Base-by-base conservation (phyloP, 768 basidiomycete species). In the Exsudoporus frostii region DNA sequence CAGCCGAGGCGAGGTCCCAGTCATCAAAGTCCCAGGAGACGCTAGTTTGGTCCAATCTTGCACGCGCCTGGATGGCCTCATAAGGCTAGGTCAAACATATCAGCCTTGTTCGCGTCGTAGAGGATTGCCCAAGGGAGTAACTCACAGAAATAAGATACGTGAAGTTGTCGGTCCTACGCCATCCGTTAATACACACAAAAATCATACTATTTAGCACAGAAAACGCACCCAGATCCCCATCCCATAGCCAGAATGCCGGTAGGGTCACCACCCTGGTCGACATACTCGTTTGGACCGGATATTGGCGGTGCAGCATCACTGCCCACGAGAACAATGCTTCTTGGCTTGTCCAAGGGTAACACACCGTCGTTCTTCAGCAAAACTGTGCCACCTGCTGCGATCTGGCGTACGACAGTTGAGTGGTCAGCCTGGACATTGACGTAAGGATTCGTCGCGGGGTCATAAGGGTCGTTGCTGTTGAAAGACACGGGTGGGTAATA, bases 401-500 rank as follows among this genome's bases (percentile, higher is more conserved):
- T 15, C 30, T 45, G 29, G 13, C 45, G 29, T 5, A 45, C 45
- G 2, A 45, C n/a, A 4, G 17, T 43, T 10, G 42, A n/a, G 11
- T 43, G 42, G 27, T 43, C 3, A 7, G 10, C 27, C 20, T 32
- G 20, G 6, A 33, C 45, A 33, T 45, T 17, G 20, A 33, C 45
- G 7, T 33, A 20, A 19, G 27, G 29, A 29, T 45, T 30, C 4
- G 14, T 45, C 24, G 15, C 15, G 2, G 24, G 41, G 15, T 42
- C 41, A 5, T 17, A 24, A 19, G 27, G 43, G 17, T 44, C 27
- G 13, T 44, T 41, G 7, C 9, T 17, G 22, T 41, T 24, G 13
- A 41, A 41, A 7, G 40, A 41, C 15, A 41, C 40, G 14, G 22
- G 37, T 4, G 68, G 68, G 34, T 70, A 71, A 13, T 42, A 58